A percentile compares a stretch with the other conserved stretches of the same genome.
phyloP scores from a whole-genome alignment of 768 basidiomycete genomes.

The Mrakia hoshinonis region DNA sequence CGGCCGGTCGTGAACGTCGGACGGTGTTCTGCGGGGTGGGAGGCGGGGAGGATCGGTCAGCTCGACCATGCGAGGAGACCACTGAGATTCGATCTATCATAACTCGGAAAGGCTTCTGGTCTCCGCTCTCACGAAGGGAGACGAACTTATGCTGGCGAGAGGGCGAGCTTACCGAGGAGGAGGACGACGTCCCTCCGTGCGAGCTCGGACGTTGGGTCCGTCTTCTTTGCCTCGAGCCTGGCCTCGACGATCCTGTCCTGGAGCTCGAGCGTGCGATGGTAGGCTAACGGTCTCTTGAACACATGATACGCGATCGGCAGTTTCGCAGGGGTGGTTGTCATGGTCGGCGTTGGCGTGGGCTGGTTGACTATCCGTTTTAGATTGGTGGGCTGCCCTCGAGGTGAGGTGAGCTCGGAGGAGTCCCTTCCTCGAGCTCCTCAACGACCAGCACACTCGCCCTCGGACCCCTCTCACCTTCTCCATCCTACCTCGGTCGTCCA shows the following conservation, averaged over 20 bases:
- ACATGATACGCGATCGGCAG: conserved; percentile 66
- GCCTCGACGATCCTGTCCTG: conserved; percentile 40
- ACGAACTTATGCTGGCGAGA: too few relatives aligned
- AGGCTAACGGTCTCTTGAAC: conserved; percentile 71
- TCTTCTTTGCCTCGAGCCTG: conserved; percentile 30
- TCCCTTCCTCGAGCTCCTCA: not conserved
- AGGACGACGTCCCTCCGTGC: conserved; percentile 38
- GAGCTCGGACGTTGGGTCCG: conserved; percentile 29
- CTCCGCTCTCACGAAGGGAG: too few relatives aligned
- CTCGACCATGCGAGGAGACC: not conserved
- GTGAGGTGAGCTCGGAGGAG: too few relatives aligned
- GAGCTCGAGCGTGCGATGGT: conserved; percentile 53
- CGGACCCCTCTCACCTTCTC: not conserved
- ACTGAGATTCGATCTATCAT: not conserved
- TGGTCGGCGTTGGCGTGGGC: too few relatives aligned
- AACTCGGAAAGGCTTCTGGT: not conserved
- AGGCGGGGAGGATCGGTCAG: not conserved
- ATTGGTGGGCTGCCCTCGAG: not conserved
- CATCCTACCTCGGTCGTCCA: not conserved
- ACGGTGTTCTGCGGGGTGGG: conserved; percentile 56
- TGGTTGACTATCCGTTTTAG: not conserved
- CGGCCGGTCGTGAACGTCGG: conserved; percentile 95
- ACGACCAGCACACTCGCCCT: not conserved
- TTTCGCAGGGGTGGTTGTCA: not conserved
- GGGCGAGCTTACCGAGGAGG: conserved; percentile 36